phyloP scores from a whole-genome alignment of 2,329 filamentous ascomycete genomes.

The Juglanconis oblonga region DNA sequence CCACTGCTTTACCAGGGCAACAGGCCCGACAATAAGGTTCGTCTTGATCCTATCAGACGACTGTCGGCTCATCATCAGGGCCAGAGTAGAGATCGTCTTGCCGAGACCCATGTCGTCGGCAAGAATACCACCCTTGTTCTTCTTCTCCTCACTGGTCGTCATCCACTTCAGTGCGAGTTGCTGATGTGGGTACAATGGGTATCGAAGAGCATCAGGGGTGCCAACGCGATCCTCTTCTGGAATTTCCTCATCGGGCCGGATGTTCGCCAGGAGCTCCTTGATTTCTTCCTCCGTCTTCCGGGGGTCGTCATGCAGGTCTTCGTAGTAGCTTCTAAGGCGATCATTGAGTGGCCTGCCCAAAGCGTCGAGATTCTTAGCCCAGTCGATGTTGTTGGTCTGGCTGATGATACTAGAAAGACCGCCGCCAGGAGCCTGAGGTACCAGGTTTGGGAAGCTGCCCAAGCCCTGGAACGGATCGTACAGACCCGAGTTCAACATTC shows the following conservation, averaged over 20 bases:
- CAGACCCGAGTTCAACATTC: constrained; percentile 18
- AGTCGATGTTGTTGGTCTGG: constrained; percentile 37
- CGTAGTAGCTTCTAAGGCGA: constrained; percentile 31
- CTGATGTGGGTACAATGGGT: constrained; percentile 76
- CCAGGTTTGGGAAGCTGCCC: constrained; percentile 3
- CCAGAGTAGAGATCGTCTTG: constrained; percentile 79
- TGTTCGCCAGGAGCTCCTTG: constrained; percentile 67
- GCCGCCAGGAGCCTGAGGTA: constrained; percentile 4
- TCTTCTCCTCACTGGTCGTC: constrained; percentile 68
- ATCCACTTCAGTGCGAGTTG: constrained; percentile 76
- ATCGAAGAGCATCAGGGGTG: constrained; percentile 67
- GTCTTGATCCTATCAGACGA: constrained; percentile 61
- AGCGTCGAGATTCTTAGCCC: constrained; percentile 31
- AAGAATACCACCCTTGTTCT: constrained; percentile 74
- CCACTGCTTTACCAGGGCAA: constrained; percentile 82
- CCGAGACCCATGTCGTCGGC: constrained; percentile 82
- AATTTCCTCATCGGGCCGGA: constrained; percentile 68
- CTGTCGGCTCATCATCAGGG: constrained; percentile 69
- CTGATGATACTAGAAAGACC: constrained; percentile 34
- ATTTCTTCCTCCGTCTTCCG: constrained; percentile 59
- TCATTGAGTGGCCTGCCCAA: constrained; percentile 35
- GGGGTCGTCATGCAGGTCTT: constrained; percentile 36
- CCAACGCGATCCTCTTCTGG: constrained; percentile 60
- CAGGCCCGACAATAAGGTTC: constrained; percentile 78
- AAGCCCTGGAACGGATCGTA: constrained; percentile 16